Conservation (phyloP, 371 early-diverging fungal genomes). For the Mortierella sp. region DNA sequence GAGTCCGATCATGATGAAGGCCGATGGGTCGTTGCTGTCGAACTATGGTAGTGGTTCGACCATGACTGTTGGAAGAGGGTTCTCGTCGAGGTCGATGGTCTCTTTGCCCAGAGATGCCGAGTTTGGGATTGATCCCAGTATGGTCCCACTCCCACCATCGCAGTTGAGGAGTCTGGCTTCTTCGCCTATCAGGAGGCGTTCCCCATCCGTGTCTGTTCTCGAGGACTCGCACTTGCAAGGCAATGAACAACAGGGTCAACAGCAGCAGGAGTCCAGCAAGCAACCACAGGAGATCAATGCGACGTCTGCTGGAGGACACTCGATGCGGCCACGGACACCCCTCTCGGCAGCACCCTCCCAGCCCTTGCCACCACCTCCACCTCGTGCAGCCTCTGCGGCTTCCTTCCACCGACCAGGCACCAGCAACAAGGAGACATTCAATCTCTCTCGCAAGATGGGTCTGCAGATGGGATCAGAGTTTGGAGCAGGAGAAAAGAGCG, state of each 20-base stretch:
- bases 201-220: constrained; percentile 40
- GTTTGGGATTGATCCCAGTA: neutral
- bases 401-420: constrained; percentile 13
- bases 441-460: constrained; percentile 43
- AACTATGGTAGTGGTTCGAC: neutral
- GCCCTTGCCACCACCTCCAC: constrained; percentile 32
- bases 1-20: constrained; percentile 15
- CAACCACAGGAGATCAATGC: neutral
- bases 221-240: constrained; percentile 38
- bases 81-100: constrained; percentile 39
- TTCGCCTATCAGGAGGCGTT: constrained; percentile 19
- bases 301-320: neutral
- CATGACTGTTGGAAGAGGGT: neutral
- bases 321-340: constrained; percentile 21
- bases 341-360: constrained; percentile 13
- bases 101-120: constrained; percentile 37
- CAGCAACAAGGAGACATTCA: constrained; percentile 22
- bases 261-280: neutral
- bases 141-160: constrained; percentile 13
- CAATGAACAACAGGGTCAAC: constrained; percentile 10
- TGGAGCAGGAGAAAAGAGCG: constrained; percentile 26
- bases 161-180: constrained; percentile 7
- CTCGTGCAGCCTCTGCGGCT: constrained; percentile 19
- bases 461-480: constrained; percentile 44
- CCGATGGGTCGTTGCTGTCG: constrained; percentile 9